Evolutionary conservation across 177 flowering plant genomes (phyloP).

Genomic region (Vitis hybrid): DNA sequence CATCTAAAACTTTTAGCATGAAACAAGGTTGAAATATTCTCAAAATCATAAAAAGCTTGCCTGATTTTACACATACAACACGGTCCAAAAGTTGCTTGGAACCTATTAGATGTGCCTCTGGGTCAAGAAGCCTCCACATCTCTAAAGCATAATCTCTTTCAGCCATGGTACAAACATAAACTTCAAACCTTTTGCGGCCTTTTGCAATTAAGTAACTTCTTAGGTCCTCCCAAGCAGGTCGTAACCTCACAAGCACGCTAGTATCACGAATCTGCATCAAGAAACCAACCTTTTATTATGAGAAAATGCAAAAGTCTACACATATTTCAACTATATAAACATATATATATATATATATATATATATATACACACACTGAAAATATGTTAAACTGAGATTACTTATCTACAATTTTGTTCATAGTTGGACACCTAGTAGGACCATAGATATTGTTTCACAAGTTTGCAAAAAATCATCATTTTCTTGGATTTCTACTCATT

Average conservation of each 20-base stretch:
- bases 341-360: too few relatives aligned
- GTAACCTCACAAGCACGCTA: slow-evolving; percentile 92
- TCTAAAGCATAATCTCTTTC: slow-evolving; percentile 98
- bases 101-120: slow-evolving; percentile 76
- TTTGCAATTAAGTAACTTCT: slow-evolving; percentile 91
- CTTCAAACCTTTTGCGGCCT: slow-evolving; percentile 96
- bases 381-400: neutral
- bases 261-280: slow-evolving; percentile 87
- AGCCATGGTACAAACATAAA: slow-evolving; percentile 99
- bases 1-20: neutral
- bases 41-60: slow-evolving; percentile 27
- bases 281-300: neutral
- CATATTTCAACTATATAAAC: too few relatives aligned
- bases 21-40: neutral
- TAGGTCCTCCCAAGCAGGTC: slow-evolving; percentile 98
- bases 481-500: too few relatives aligned
- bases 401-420: too few relatives aligned
- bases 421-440: too few relatives aligned
- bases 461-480: too few relatives aligned
- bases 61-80: slow-evolving; percentile 95
- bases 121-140: slow-evolving; percentile 99
- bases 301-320: neutral
- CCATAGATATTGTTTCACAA: too few relatives aligned
- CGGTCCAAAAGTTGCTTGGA: slow-evolving; percentile 70
- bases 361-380: neutral